Base-by-base conservation (phyloP, 768 basidiomycete genomes). In the Nidularia sp. region DNA sequence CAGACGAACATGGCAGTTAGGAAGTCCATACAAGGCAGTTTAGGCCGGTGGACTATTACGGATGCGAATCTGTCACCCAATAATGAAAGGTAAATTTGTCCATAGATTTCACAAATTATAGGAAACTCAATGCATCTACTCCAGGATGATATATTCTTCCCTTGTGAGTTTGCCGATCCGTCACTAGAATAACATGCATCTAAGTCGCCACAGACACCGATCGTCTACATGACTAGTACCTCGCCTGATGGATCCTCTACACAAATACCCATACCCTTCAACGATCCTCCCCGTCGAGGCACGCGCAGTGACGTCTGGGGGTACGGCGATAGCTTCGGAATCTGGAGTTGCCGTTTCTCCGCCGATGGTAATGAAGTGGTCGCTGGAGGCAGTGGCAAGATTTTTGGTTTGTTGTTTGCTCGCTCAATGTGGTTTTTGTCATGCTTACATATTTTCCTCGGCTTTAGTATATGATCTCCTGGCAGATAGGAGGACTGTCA, bases 321-420 rank as follows among this genome's bases (percentile, higher is more conserved):
- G 18, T 71, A 72, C 31, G 67, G 74, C 5, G 79, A 80, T 35
- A 70, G 74, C 12, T 86, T 84, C 53, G 83, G 89, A 46, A 90
- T 98, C 50, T 99, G 91, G 86, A 93, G 90, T 56, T 93, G 96
- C 64, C 83, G 90, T 42, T 98, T 98, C 66, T 98, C 94, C 34
- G 93, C 95, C 5, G 96, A 98, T 60, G 95, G 93, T 0, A 91
- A 88, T 45, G 97, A 99, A 68, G 85, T 98, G 15, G 81, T 99
- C 43, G 96, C 96, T 31, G 96, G 96, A 9, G 94, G 92, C 2
- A 85, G 80, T 36, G 89, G 90, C 6, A 84, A 86, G 35, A 83
- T 91, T 29, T 90, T 89, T 61, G 88, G 88, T 83, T 62, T 49
- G 36, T n/a, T 9, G 36, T n/a, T 67, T 39, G 13, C 62, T 51